Conservation (phyloP, 805 yeast species). For the Kazachstania psychrophila region DNA sequence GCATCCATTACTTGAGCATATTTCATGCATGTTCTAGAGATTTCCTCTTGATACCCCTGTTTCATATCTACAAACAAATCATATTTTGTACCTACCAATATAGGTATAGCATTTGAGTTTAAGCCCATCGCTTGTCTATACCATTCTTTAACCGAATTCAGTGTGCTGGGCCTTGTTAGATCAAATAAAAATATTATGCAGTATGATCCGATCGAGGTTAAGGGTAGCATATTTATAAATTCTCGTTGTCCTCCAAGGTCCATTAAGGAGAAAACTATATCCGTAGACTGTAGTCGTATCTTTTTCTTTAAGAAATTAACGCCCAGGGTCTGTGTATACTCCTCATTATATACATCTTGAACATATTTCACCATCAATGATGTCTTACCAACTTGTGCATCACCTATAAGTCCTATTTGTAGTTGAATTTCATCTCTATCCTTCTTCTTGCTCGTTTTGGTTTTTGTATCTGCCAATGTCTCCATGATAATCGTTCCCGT, state of each 20-base stretch:
- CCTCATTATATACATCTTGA: conserved; percentile 88
- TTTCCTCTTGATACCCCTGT: conserved; percentile 70
- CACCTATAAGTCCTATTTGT: conserved; percentile 90
- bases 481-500: too few species aligned
- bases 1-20: conserved; percentile 89
- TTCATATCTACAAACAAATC: conserved; percentile 77
- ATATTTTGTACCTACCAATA: conserved; percentile 87
- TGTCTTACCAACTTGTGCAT: conserved; percentile 93
- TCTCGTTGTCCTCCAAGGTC: conserved; percentile 95
- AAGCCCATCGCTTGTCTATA: conserved; percentile 84
- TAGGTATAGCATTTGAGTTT: conserved; percentile 83
- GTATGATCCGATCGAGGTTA: conserved; percentile 86
- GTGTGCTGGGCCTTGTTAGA: conserved; percentile 73
- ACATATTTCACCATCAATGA: conserved; percentile 94
- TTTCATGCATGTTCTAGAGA: conserved; percentile 71
- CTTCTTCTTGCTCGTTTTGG: too few species aligned
- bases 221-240: conserved; percentile 88
- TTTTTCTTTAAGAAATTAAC: conserved; percentile 91
- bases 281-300: conserved; percentile 74
- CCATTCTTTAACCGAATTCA: conserved; percentile 90
- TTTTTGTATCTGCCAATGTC: too few species aligned
- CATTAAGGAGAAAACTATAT: conserved; percentile 87
- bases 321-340: conserved; percentile 87
- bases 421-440: conserved; percentile 26
- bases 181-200: conserved; percentile 88